phyloP scores from a whole-genome alignment of 2,329 filamentous ascomycete species.

The Colletotrichum simmondsii region DNA sequence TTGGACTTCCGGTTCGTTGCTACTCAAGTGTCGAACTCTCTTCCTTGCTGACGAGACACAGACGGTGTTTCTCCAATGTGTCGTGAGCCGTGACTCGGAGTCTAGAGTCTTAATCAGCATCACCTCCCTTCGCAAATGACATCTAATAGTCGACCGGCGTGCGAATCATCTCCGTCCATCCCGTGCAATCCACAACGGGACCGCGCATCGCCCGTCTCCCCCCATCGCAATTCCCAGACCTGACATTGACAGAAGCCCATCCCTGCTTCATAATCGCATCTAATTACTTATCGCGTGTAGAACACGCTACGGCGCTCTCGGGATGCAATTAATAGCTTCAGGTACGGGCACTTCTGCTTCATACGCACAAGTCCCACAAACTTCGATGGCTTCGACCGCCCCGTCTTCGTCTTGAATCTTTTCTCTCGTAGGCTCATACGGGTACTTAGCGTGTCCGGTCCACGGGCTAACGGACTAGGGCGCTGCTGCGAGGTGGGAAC shows the following conservation, averaged over 20 bases:
- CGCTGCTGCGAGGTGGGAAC: not conserved
- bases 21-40: not conserved
- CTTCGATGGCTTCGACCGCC: not conserved
- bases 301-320: not conserved
- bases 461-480: not conserved
- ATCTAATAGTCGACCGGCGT: not conserved
- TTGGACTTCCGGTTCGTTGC: not conserved
- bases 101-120: constrained; percentile 13
- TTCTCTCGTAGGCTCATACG: not conserved
- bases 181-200: constrained; percentile 30
- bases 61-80: constrained; percentile 6
- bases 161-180: constrained; percentile 31
- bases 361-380: not conserved
- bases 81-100: constrained; percentile 1
- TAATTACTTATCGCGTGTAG: not conserved
- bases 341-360: not conserved
- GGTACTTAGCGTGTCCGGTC: not conserved
- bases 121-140: constrained; percentile 20
- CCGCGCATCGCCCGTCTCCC: constrained; percentile 17
- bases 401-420: not conserved
- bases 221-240: constrained; percentile 9
- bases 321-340: constrained; percentile 11
- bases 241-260: constrained; percentile 17
- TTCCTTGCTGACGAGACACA: constrained; percentile 20
- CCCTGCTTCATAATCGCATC: constrained; percentile 23